phyloP scores from a whole-genome alignment of 2,329 filamentous ascomycete species.

The Fusarium torreyae region DNA sequence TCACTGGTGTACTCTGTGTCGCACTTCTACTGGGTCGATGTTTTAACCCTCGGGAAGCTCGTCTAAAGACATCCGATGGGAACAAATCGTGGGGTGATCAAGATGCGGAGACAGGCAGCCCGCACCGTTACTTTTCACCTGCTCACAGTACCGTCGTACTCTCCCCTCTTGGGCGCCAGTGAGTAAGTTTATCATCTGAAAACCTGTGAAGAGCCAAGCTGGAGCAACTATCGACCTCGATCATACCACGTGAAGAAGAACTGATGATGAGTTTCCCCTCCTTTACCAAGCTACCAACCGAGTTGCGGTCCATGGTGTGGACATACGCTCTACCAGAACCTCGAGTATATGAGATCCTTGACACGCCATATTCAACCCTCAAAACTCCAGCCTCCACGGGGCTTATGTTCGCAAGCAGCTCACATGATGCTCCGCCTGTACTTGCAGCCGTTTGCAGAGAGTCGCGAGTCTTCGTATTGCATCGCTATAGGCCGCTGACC shows the following conservation, averaged over 20 bases:
- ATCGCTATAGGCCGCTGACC: slow-evolving; percentile 26
- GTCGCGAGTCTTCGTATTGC: slow-evolving; percentile 33
- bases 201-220: background rate
- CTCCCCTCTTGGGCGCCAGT: slow-evolving; percentile 1
- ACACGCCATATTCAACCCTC: slow-evolving; percentile 38
- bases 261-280: slow-evolving; percentile 28
- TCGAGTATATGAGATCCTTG: slow-evolving; percentile 43
- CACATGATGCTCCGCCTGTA: slow-evolving; percentile 29
- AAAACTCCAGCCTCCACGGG: slow-evolving; percentile 36
- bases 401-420: slow-evolving; percentile 41
- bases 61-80: slow-evolving; percentile 4
- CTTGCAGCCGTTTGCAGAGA: slow-evolving; percentile 33
- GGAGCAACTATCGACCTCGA: slow-evolving; percentile 6
- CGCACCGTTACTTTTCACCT: slow-evolving; percentile 16
- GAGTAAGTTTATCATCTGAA: slow-evolving; percentile 10
- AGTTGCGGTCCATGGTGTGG: slow-evolving; percentile 44
- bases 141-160: background rate
- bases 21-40: slow-evolving; percentile 26
- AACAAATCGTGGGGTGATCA: slow-evolving; percentile 40
- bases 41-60: slow-evolving; percentile 25
- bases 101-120: slow-evolving; percentile 19
- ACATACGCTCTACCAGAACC: slow-evolving; percentile 37
- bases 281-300: slow-evolving; percentile 35
- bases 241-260: background rate
- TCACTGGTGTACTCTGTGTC: slow-evolving; percentile 4